These are phyloP conservation scores for Euphorbia schlechtendalii DNA, from an alignment of 441 rosid species.

Conservation along the genomic window DNA sequence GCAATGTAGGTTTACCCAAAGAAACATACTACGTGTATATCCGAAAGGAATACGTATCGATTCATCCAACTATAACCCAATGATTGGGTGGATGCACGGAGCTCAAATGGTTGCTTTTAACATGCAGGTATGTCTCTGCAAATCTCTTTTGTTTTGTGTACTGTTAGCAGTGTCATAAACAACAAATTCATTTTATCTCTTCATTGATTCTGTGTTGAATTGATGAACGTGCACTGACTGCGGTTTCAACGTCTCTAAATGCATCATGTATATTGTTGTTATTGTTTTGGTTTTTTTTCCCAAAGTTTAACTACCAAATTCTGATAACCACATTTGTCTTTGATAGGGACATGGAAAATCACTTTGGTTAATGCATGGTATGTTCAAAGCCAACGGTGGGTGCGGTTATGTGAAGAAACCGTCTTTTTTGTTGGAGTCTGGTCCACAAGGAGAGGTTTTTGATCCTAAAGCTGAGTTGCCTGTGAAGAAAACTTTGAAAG, in stretches of 20 bases:
- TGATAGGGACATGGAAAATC: slow-evolving; percentile 67
- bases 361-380: slow-evolving; percentile 84
- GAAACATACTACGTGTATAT: slow-evolving; percentile 72
- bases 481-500: slow-evolving; percentile 60
- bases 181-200: neutral
- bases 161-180: slow-evolving; percentile 1
- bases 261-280: neutral
- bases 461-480: slow-evolving; percentile 48
- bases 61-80: slow-evolving; percentile 89
- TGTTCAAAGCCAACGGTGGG: slow-evolving; percentile 82
- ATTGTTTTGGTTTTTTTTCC: slow-evolving; percentile 1
- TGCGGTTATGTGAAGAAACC: slow-evolving; percentile 86
- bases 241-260: neutral
- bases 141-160: too few species aligned
- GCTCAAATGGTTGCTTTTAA: slow-evolving; percentile 99
- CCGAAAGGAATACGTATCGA: slow-evolving; percentile 75
- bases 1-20: slow-evolving; percentile 72
- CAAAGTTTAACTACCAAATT: neutral
- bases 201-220: neutral
- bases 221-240: neutral
- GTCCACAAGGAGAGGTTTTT: slow-evolving; percentile 40
- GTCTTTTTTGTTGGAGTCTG: slow-evolving; percentile 42
- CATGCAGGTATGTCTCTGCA: slow-evolving; percentile 64
- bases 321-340: neutral
- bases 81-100: slow-evolving; percentile 87